These are phyloP conservation scores for Pseudogymnoascus sp. DNA, from an alignment of 2,329 filamentous ascomycete species.

Conservation along the genomic window DNA sequence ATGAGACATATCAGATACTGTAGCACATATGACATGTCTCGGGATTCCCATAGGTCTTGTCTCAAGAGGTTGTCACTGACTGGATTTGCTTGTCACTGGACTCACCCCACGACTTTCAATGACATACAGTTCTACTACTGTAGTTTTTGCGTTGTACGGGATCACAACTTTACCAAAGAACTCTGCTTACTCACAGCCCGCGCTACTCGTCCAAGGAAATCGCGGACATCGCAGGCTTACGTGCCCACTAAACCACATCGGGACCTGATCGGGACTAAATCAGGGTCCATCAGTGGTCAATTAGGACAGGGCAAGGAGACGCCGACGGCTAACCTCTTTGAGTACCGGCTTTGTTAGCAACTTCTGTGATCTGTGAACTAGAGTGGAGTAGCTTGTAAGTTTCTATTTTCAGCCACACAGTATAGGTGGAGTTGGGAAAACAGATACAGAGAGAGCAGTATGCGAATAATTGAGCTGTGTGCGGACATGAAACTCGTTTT, in stretches of 20 bases:
- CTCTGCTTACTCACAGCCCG: conserved; percentile 2
- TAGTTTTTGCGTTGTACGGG: not conserved
- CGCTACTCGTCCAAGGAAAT: conserved; percentile 2
- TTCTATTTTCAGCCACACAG: conserved; percentile 1
- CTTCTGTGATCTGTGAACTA: not conserved
- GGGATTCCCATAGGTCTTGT: not conserved
- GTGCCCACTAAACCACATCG: not conserved
- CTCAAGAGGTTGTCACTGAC: not conserved
- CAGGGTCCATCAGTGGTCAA: not conserved
- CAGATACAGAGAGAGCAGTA: not conserved
- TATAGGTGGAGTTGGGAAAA: not conserved
- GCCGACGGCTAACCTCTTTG: not conserved
- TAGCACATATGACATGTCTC: not conserved
- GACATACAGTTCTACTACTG: not conserved
- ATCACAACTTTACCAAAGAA: not conserved
- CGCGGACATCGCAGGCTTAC: not conserved
- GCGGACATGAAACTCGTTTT: not conserved
- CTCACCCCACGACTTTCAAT: not conserved
- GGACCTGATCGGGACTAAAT: not conserved
- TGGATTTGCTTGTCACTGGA: not conserved
- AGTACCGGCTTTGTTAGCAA: conserved; percentile 1
- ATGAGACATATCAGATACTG: not conserved
- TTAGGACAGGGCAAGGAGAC: not conserved
- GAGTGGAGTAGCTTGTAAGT: not conserved
- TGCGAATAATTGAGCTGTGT: not conserved